Evolutionary conservation across 2,329 filamentous ascomycete genomes (phyloP), one percentile per base, ranked within the genome.

Genomic region (Colletotrichum camelliae): DNA sequence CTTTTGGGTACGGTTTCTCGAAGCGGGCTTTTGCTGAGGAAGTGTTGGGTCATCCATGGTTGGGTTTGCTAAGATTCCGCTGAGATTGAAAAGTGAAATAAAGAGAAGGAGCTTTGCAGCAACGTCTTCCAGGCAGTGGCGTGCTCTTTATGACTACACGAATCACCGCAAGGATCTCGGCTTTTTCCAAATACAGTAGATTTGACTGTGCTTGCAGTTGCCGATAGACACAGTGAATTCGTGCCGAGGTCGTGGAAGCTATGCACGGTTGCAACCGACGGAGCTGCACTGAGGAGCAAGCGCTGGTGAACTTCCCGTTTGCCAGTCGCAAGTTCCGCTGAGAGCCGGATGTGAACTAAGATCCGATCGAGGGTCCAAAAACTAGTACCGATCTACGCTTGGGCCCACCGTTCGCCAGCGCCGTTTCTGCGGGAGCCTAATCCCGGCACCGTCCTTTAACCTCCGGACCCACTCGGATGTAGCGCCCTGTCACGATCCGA

Each of bases 391-490:
- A 29, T 61, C 57, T 10, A 57, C 21, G 57, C 57, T 61, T 10
- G 16, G 27, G 9, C 27, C 57, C 3, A 31, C n/a, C 24, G 27
- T 33, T 31, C 27, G 29, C 27, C 4, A 33, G 27, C 7, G 57
- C 57, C 57, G 27, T 61, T 35, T n/a, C 4, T 9, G 29, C 29
- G 33, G 33, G 60, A 39, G 33, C n/a, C 15, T 10, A 39, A 64
- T 37, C 31, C 24, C 33, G 10, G 31, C n/a, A 24, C 37, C 29
- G 9, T 18, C 6, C 57, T 4, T 48, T 70, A 73, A 73, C 31
- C 33, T 73, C 66, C 71, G 66, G 57, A 57, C 66, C 71, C 66
- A 62, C 55, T 70, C 66, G 71, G 66, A 64, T 70, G 37, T 62
- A 57, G 33, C 18, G 12, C 2, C 65, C n/a, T 37, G 27, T 27